phyloP scores from a whole-genome alignment of 1,284 basidiomycete genomes.

The Austroboletus rostrupii region DNA sequence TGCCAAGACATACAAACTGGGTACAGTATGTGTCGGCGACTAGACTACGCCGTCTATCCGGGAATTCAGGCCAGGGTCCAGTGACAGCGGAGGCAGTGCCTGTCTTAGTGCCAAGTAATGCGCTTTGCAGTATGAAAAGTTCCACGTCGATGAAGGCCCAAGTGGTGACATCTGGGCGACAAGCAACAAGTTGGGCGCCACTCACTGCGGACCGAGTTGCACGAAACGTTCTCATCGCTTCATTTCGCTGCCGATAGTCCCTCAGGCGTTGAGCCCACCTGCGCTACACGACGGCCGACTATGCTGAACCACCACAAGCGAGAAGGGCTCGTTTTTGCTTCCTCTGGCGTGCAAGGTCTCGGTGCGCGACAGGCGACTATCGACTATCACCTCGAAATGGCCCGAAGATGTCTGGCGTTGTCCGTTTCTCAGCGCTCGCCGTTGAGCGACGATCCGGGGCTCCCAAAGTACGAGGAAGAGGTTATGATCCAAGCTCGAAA shows the following conservation, averaged over 20 bases:
- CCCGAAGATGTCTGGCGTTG: slow-evolving; percentile 16
- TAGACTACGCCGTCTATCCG: not conserved
- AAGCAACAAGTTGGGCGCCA: too few relatives aligned
- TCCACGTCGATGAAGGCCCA: too few relatives aligned
- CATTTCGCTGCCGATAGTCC: not conserved
- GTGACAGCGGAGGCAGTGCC: slow-evolving; percentile 8
- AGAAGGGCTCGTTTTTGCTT: not conserved
- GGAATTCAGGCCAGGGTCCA: not conserved
- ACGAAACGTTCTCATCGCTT: not conserved
- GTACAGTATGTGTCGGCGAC: not conserved
- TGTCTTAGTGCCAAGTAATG: not conserved
- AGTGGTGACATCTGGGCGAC: too few relatives aligned
- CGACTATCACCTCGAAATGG: slow-evolving; percentile 20
- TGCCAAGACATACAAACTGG: not conserved
- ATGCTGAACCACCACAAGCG: not conserved
- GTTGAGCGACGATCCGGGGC: slow-evolving; percentile 3
- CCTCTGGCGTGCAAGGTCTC: slow-evolving; percentile 11
- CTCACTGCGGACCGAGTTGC: too few relatives aligned
- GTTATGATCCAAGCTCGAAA: slow-evolving; percentile 5
- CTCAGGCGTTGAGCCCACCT: not conserved
- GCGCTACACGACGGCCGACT: not conserved
- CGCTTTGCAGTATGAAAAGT: too few relatives aligned
- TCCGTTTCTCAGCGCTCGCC: slow-evolving; percentile 3
- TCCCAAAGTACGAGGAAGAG: not conserved
- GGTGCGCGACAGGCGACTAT: slow-evolving; percentile 19